phyloP scores from a whole-genome alignment of 768 basidiomycete species.

The Hypholoma fasciculare region DNA sequence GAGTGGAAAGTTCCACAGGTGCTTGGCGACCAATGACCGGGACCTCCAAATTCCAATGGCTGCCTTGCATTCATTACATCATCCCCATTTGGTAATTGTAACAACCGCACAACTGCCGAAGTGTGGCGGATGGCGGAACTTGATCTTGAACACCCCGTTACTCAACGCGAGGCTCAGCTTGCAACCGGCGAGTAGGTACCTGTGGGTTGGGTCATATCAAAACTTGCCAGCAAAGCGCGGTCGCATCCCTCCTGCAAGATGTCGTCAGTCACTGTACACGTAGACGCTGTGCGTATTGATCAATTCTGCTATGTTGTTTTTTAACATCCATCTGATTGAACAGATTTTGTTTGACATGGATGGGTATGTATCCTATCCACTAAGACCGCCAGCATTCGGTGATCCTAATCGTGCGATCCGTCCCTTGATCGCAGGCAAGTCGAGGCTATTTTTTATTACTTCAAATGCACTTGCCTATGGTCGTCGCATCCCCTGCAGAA shows the following conservation, averaged over 20 bases:
- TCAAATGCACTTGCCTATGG: neutral
- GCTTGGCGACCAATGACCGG: neutral
- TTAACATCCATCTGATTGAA: constrained; percentile 3
- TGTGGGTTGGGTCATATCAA: neutral
- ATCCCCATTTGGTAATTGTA: too few relatives aligned
- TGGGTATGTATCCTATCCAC: constrained; percentile 42
- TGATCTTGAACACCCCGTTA: too few relatives aligned
- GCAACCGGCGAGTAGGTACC: too few relatives aligned
- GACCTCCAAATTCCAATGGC: neutral
- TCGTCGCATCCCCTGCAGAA: constrained; percentile 38
- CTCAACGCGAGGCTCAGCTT: too few relatives aligned
- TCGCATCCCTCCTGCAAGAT: constrained; percentile 19
- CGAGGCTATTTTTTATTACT: neutral
- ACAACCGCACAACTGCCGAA: too few relatives aligned
- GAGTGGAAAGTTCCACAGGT: neutral
- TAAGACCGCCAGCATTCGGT: neutral
- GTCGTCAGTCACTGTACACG: constrained; percentile 33
- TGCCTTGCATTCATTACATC: neutral
- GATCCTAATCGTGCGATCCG: neutral
- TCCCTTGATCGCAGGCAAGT: neutral
- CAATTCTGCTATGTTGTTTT: neutral
- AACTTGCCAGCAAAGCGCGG: neutral
- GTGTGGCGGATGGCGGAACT: too few relatives aligned
- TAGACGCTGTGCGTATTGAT: constrained; percentile 51
- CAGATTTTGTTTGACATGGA: constrained; percentile 74